These are phyloP conservation scores for Astragalus membranaceus DNA, from an alignment of 306 rosid species.

Conservation along the genomic window DNA sequence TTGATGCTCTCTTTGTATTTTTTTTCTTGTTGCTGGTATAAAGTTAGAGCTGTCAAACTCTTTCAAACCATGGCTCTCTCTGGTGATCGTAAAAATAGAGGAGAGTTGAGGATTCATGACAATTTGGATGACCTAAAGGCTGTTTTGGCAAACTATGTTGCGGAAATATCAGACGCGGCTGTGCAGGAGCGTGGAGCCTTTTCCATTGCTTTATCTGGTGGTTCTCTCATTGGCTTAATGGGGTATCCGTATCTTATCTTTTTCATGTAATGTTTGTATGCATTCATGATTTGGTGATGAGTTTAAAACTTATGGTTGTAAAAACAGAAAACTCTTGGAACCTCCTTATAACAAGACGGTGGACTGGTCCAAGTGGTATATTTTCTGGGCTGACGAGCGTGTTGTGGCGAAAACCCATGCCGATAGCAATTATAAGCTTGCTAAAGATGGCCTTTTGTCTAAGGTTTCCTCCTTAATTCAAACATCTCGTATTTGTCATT, in stretches of 20 bases:
- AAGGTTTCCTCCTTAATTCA: conserved; percentile 48
- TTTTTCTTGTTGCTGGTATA: background rate
- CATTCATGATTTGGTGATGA: conserved; percentile 36
- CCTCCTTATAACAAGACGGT: conserved; percentile 95
- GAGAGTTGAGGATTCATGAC: conserved; percentile 72
- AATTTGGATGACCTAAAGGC: conserved; percentile 84
- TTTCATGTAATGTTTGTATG: conserved; percentile 27
- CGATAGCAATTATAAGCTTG: conserved; percentile 96
- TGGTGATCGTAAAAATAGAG: conserved; percentile 42
- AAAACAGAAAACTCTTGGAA: conserved; percentile 76
- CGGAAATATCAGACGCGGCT: conserved; percentile 74
- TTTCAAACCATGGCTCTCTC: conserved; percentile 56
- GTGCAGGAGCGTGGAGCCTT: conserved; percentile 90
- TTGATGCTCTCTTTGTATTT: background rate
- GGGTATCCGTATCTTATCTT: conserved; percentile 69
- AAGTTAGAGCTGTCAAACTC: conserved; percentile 14
- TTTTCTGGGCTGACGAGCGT: conserved; percentile 97
- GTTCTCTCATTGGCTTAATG: conserved; percentile 95
- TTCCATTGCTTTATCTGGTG: conserved; percentile 94
- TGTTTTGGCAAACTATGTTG: conserved; percentile 83
- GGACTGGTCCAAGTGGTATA: conserved; percentile 94
- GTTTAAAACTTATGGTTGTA: conserved; percentile 35
- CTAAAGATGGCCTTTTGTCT: conserved; percentile 73
- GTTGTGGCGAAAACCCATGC: conserved; percentile 84
- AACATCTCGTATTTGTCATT: conserved; percentile 8